A percentile compares a stretch with the other conserved stretches of the same genome.
These are phyloP conservation scores for Globisporangium camurandrum DNA, from an alignment of 352 stramenopile genomes.

Conservation along the genomic window DNA sequence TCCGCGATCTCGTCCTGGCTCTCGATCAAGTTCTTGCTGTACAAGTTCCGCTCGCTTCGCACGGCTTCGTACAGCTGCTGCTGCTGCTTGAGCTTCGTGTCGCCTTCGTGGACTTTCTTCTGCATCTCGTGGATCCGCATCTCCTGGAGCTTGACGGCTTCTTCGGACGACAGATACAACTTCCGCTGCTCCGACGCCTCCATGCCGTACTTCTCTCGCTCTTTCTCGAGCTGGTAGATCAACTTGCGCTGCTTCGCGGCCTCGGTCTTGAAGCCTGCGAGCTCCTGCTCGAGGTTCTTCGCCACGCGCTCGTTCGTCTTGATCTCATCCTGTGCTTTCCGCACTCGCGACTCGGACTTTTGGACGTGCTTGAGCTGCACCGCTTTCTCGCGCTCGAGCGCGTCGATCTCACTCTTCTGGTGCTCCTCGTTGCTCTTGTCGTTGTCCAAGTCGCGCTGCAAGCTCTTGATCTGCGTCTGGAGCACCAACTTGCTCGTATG, in stretches of 20 bases:
- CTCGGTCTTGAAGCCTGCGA: constrained; percentile 80
- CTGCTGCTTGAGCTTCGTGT: constrained; percentile 95
- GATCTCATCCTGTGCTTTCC: constrained; percentile 85
- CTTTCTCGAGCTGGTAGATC: constrained; percentile 90
- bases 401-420: constrained; percentile 64
- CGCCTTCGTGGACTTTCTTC: constrained; percentile 85
- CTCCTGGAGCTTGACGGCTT: constrained; percentile 73
- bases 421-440: constrained; percentile 78
- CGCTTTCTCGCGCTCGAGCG: constrained; percentile 82
- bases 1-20: constrained; percentile 93
- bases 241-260: constrained; percentile 85
- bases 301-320: constrained; percentile 90
- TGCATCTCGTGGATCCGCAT: constrained; percentile 80
- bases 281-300: constrained; percentile 78
- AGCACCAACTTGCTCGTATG: constrained; percentile 79
- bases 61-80: constrained; percentile 95
- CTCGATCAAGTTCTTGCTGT: constrained; percentile 95
- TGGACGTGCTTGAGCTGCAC: constrained; percentile 80
- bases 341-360: constrained; percentile 80
- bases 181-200: constrained; percentile 81
- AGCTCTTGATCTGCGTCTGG: constrained; percentile 75
- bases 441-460: constrained; percentile 71
- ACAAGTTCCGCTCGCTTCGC: constrained; percentile 91
- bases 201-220: constrained; percentile 89
- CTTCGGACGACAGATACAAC: constrained; percentile 77